Evolutionary conservation across 1,139 yeast genomes (phyloP), one percentile per base, ranked within the genome.

Genomic region (Tardiomyces depauwii): DNA sequence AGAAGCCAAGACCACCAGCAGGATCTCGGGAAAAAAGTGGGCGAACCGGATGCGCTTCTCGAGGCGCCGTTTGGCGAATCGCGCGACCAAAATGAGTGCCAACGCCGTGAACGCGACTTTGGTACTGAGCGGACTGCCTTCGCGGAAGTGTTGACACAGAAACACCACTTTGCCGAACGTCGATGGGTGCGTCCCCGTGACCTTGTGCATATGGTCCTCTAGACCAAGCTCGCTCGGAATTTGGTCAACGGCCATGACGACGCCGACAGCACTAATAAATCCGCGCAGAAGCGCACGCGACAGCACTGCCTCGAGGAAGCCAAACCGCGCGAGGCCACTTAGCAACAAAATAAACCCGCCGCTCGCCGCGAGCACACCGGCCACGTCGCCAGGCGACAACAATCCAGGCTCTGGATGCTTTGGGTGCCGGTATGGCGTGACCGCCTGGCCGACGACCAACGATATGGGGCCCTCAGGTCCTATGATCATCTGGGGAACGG

Each of bases 401-500:
- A 36, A 3, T 5, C 19, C 39, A 3, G 18, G 18, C 12, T 42
- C 49, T n/a, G 50, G 44, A 32, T 53, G 49, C 19, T 50, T 51
- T 6, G 47, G 52, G 42, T 51, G 59, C 19, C 56, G 44, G 44
- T 62, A 66, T 1, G 68, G 69, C 51, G 84, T 87, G n/a, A 88
- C 82, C 0, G 93, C 88, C 60, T 87, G 95, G 2, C 97, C 97
- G 2, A 91, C 86, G 40, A 91, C 82, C 60, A 91, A 71, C 1
- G 95, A 84, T 27, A 89, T 83, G 1, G 97, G 95, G 9, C 91
- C 93, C 60, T 91, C 98, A 0, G 98, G 98, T 0, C 97, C 97
- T 7, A 89, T 95, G 46, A 89, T 83, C 95, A 91, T 85, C 58
- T 84, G 94, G 0, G 97, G 97, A 1, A 88, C 96, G 21, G 95